A percentile compares a stretch with the other conserved stretches of the same genome.
These are phyloP conservation scores for Dillenia turbinata DNA, from an alignment of 164 flowering plant genomes.

Conservation along the genomic window DNA sequence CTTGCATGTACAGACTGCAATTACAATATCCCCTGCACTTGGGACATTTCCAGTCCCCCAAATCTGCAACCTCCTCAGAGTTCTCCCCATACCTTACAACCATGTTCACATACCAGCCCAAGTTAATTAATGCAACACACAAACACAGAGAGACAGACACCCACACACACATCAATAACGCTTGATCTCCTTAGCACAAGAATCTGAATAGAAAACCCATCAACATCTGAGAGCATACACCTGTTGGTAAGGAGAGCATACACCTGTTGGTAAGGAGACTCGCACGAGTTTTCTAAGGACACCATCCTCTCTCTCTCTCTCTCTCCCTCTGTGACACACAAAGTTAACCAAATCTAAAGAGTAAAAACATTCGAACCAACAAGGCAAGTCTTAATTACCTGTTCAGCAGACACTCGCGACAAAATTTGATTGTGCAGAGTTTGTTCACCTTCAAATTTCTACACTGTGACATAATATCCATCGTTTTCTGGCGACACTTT, in stretches of 20 bases:
- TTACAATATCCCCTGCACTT: slow-evolving; percentile 87
- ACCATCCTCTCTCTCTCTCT: too few relatives aligned
- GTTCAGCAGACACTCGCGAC: slow-evolving; percentile 77
- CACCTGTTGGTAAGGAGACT: too few relatives aligned
- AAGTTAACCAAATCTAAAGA: too few relatives aligned
- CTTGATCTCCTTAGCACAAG: neutral
- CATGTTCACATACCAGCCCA: too few relatives aligned
- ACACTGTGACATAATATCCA: slow-evolving; percentile 51
- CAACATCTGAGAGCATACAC: too few relatives aligned
- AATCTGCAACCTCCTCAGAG: slow-evolving; percentile 45
- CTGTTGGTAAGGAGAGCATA: too few relatives aligned
- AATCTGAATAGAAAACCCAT: too few relatives aligned
- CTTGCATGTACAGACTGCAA: slow-evolving; percentile 87
- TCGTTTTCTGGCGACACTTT: slow-evolving; percentile 88
- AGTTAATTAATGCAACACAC: neutral
- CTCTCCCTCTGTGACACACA: too few relatives aligned
- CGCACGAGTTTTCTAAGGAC: too few relatives aligned
- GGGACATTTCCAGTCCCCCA: slow-evolving; percentile 71
- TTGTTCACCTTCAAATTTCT: slow-evolving; percentile 32
- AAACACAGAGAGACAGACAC: neutral
- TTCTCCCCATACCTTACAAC: slow-evolving; percentile 74
- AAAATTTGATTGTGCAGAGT: slow-evolving; percentile 51
- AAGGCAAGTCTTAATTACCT: slow-evolving; percentile 33
- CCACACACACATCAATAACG: neutral
- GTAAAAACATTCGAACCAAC: too few relatives aligned